These are phyloP conservation scores for Bruguiera sexangula DNA, from an alignment of 345 rosid genomes.

Conservation along the genomic window DNA sequence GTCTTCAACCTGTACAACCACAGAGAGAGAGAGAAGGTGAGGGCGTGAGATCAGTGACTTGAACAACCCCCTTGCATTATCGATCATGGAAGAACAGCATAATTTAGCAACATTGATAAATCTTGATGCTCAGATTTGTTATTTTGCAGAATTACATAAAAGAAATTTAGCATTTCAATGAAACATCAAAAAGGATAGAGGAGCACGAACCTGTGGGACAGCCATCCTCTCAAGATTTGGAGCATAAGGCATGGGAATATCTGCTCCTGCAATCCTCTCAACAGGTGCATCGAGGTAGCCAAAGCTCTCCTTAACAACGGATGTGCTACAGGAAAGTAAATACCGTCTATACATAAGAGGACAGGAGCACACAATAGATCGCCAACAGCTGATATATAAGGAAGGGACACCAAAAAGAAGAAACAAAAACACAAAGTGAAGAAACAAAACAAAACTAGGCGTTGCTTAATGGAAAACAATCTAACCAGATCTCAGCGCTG, in stretches of 20 bases:
- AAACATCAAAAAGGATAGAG: not conserved
- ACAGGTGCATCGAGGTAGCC: slow-evolving; percentile 81
- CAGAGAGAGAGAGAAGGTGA: not conserved
- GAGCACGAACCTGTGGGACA: slow-evolving; percentile 62
- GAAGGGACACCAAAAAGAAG: no score
- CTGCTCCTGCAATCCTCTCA: slow-evolving; percentile 85
- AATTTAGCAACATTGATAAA: no score
- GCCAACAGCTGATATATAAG: no score
- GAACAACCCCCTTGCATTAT: no score
- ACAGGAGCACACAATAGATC: no score
- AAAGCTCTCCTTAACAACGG: slow-evolving; percentile 80
- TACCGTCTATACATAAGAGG: not conserved
- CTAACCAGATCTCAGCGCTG: slow-evolving; percentile 85
- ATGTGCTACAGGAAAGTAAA: slow-evolving; percentile 41
- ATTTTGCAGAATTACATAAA: no score
- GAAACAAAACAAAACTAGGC: not conserved
- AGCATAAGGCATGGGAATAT: slow-evolving; percentile 93
- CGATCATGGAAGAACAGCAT: no score
- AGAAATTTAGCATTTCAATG: not conserved
- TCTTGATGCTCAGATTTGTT: not conserved
- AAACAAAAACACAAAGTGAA: not conserved
- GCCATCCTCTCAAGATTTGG: slow-evolving; percentile 86
- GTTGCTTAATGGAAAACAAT: slow-evolving; percentile 4
- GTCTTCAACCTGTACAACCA: slow-evolving; percentile 47
- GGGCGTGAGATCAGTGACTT: no score